These are phyloP conservation scores for Trichoderma sp. DNA, from an alignment of 2,329 filamentous ascomycete species.

Conservation along the genomic window DNA sequence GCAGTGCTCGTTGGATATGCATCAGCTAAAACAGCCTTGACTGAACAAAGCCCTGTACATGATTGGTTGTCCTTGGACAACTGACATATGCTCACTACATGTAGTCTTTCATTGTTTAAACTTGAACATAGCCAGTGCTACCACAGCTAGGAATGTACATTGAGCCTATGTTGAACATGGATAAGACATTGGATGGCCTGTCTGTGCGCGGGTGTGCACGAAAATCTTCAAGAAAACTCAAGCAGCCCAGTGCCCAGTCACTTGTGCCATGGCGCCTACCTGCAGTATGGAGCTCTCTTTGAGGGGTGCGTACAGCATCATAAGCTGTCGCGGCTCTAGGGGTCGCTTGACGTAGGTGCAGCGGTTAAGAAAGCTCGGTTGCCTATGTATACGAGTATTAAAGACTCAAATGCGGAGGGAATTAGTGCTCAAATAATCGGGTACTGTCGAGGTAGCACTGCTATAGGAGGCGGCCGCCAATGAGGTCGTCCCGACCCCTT, in stretches of 20 bases:
- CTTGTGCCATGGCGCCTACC: not conserved
- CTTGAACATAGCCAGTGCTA: not conserved
- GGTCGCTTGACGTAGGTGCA: not conserved
- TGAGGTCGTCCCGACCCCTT: conserved; percentile 17
- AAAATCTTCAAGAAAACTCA: not conserved
- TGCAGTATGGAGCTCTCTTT: not conserved
- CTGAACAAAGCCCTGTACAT: too few species aligned
- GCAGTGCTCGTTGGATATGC: not conserved
- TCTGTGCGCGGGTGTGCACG: not conserved
- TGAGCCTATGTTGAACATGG: not conserved
- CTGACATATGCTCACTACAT: too few species aligned
- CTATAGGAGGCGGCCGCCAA: conserved; percentile 26
- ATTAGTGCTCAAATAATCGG: not conserved
- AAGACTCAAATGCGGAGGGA: conserved; percentile 5
- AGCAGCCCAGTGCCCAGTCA: not conserved
- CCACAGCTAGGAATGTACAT: conserved; percentile 18
- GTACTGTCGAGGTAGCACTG: conserved; percentile 3
- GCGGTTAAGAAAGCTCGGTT: not conserved
- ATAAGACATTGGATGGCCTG: conserved; percentile 6
- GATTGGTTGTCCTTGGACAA: too few species aligned
- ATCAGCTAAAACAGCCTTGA: too few species aligned
- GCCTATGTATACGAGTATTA: not conserved
- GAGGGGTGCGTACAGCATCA: not conserved
- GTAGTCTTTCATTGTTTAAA: too few species aligned
- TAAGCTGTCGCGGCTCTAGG: not conserved